Evolutionary conservation across 2,329 filamentous ascomycete species (phyloP).

Genomic region (Periconia sp.): DNA sequence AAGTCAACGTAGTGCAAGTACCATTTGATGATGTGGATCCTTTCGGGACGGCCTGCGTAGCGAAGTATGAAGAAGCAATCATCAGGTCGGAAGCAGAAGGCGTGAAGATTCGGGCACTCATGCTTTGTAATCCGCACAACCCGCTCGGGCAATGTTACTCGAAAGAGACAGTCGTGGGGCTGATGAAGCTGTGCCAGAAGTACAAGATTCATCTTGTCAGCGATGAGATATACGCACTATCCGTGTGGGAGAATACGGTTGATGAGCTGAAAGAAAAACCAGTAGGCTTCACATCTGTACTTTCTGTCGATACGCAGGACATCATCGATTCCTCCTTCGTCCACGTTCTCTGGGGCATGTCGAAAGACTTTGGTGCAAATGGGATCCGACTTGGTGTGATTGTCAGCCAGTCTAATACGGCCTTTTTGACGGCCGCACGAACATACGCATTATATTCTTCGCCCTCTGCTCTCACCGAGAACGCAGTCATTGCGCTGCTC

Average conservation of each 20-base stretch:
- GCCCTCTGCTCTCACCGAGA: slow-evolving; percentile 15
- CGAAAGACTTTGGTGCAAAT: slow-evolving; percentile 59
- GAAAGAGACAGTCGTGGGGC: slow-evolving; percentile 42
- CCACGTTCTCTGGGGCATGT: slow-evolving; percentile 57
- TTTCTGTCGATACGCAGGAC: slow-evolving; percentile 26
- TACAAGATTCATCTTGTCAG: slow-evolving; percentile 61
- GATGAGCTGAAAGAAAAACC: slow-evolving; percentile 32
- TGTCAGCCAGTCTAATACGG: slow-evolving; percentile 37
- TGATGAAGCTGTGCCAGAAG: slow-evolving; percentile 58
- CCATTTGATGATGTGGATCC: slow-evolving; percentile 54
- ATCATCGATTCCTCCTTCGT: slow-evolving; percentile 58
- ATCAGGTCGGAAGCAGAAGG: slow-evolving; percentile 47
- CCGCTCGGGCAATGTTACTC: slow-evolving; percentile 55
- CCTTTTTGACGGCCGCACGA: slow-evolving; percentile 22
- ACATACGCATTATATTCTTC: slow-evolving; percentile 13
- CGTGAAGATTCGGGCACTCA: slow-evolving; percentile 53
- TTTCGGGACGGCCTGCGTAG: slow-evolving; percentile 49
- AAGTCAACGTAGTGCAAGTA: slow-evolving; percentile 52
- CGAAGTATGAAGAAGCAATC: slow-evolving; percentile 54
- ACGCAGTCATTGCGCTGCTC: slow-evolving; percentile 11
- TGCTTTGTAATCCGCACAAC: slow-evolving; percentile 61
- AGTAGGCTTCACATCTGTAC: slow-evolving; percentile 21
- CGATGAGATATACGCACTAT: slow-evolving; percentile 66
- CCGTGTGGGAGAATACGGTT: slow-evolving; percentile 50
- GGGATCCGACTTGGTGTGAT: slow-evolving; percentile 40